phyloP scores from a whole-genome alignment of 768 basidiomycete species.

The Lenzites betulinus region DNA sequence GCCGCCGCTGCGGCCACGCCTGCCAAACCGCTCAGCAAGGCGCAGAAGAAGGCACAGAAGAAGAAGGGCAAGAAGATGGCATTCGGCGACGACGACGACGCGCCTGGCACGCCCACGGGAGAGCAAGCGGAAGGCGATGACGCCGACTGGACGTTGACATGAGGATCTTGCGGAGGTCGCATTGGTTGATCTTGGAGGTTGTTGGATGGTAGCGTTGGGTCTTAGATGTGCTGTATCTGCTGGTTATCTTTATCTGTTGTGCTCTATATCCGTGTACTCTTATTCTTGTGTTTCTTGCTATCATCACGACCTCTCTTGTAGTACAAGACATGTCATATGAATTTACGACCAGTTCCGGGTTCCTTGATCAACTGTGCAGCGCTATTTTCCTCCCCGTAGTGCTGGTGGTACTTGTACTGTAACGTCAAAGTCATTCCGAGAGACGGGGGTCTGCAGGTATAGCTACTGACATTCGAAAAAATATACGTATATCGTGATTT shows the following conservation, averaged over 20 bases:
- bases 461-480: no score
- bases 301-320: not conserved
- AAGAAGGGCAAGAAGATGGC: conserved; percentile 18
- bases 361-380: no score
- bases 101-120: not conserved
- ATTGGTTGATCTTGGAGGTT: not conserved
- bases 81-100: conserved; percentile 3
- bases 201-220: not conserved
- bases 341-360: no score
- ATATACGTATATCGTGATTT: no score
- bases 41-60: conserved; percentile 16
- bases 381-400: no score
- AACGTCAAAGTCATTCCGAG: no score
- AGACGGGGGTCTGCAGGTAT: no score
- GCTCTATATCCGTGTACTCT: conserved; percentile 1
- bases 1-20: not conserved
- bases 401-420: no score
- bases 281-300: not conserved
- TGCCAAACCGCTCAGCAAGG: conserved; percentile 8
- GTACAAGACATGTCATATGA: not conserved
- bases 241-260: conserved; percentile 5
- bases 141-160: conserved; percentile 3
- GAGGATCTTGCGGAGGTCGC: conserved; percentile 2
- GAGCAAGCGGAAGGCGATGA: conserved; percentile 1
- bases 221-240: conserved; percentile 5